A percentile compares a stretch with the other conserved stretches of the same genome.
Conservation (phyloP, 2,329 filamentous ascomycete genomes). For the Lasiodiplodia sp. region DNA sequence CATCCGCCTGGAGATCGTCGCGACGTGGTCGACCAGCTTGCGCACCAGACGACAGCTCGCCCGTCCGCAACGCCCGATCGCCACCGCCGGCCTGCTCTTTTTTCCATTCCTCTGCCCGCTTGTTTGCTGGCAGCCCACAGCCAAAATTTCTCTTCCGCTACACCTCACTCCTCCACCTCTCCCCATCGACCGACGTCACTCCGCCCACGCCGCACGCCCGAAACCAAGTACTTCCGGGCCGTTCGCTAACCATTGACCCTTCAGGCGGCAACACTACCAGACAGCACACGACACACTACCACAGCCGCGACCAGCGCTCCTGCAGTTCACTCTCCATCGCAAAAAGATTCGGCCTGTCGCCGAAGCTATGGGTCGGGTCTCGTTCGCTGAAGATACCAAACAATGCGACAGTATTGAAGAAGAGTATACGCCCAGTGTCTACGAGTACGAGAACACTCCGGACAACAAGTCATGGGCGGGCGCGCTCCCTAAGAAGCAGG, state of each 20-base stretch:
- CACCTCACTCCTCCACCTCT: conserved; percentile 9
- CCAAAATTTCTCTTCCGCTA: conserved; percentile 12
- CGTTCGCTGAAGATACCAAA: conserved; percentile 60
- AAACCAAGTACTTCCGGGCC: conserved; percentile 4
- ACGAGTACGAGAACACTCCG: conserved; percentile 80
- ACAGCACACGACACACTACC: background rate
- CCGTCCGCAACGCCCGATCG: conserved; percentile 13
- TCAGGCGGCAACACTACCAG: conserved; percentile 27
- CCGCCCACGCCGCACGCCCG: background rate
- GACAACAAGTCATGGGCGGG: conserved; percentile 95
- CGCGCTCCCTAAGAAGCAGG: conserved; percentile 95
- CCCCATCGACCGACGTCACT: conserved; percentile 16
- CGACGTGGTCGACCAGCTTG: conserved; percentile 22
- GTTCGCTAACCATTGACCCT: conserved; percentile 8
- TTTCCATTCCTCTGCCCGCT: conserved; percentile 19
- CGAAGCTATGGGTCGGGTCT: conserved; percentile 63
- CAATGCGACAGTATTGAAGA: conserved; percentile 58
- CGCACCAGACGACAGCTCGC: conserved; percentile 26
- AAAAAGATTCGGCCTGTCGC: conserved; percentile 55
- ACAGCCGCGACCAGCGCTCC: conserved; percentile 8
- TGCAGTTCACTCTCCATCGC: conserved; percentile 21
- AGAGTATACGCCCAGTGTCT: conserved; percentile 69
- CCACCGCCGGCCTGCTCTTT: conserved; percentile 6
- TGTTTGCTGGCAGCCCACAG: conserved; percentile 3
- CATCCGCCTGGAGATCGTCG: conserved; percentile 27